Conservation (phyloP, 441 rosid genomes). For the Populus hybrid region DNA sequence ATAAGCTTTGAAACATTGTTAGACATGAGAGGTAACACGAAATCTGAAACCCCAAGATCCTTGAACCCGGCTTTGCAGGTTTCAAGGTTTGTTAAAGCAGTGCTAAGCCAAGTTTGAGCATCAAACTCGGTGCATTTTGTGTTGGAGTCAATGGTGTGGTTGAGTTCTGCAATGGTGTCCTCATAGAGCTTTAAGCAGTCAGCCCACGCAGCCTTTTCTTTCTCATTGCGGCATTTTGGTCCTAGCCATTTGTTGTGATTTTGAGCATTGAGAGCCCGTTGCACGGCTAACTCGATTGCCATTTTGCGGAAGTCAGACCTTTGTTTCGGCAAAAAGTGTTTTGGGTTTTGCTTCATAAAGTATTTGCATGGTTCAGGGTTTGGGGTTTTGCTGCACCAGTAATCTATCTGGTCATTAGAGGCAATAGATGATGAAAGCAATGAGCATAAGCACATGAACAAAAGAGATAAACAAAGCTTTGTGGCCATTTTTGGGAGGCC, state of each 20-base stretch:
- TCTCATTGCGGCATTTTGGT: conserved; percentile 36
- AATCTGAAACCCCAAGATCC: conserved; percentile 57
- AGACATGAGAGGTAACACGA: conserved; percentile 49
- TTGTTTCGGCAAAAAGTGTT: conserved; percentile 13
- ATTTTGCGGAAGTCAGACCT: conserved; percentile 35
- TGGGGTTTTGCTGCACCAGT: conserved; percentile 52
- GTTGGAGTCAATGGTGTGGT: conserved; percentile 42
- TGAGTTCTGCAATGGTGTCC: conserved; percentile 49
- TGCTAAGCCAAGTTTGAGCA: conserved; percentile 80
- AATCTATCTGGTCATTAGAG: conserved; percentile 19
- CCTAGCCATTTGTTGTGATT: conserved; percentile 40
- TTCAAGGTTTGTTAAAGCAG: conserved; percentile 75
- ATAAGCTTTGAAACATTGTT: conserved; percentile 61
- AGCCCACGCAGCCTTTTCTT: conserved; percentile 68
- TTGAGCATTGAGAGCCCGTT: conserved; percentile 42
- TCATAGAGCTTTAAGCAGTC: conserved; percentile 70
- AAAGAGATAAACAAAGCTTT: conserved; percentile 11
- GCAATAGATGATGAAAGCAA: conserved; percentile 5
- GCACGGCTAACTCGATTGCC: conserved; percentile 37
- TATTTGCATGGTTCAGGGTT: conserved; percentile 47
- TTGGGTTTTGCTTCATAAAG: conserved; percentile 28
- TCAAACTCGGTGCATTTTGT: conserved; percentile 46
- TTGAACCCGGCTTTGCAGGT: conserved; percentile 65
- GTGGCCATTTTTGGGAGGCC: conserved; percentile 19
- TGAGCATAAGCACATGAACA: conserved; percentile 16